Base-by-base conservation (phyloP, 1,284 basidiomycete species). In the Tilletia indica region DNA sequence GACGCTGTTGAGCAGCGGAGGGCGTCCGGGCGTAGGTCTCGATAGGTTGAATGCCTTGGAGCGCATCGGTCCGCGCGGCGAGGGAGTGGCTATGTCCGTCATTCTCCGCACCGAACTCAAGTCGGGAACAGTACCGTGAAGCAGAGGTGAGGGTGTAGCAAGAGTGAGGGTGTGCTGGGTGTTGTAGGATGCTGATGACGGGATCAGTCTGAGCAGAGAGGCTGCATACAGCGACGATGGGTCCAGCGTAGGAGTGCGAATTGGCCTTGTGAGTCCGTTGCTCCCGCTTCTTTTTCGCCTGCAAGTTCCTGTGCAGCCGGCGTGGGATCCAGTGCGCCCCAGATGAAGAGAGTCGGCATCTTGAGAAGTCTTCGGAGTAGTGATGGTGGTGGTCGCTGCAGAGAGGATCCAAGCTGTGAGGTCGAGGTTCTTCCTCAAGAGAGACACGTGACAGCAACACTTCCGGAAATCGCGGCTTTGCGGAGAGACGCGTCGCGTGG, bases 361-460 rank as follows among this genome's bases (percentile, higher is more conserved):
- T 34, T 48, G 6, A 14, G 9, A 45, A 8, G 9, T 45, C 9
- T 45, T 45, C 14, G 2, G 25, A 31, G 25, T 31, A 2, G 25
- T 31, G 25, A 31, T 31, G 25, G 25, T 31, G 25, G 25, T 31
- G 25, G 25, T 31, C 25, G 25, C 25, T 31, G 25, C 25, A 31
- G 25, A 31, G 25, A 31, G 25, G 25, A 31, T 45, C 42, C 42
- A 45, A 45, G 14, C 6, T 14, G 42, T 45, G 9, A 8, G 14
- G 42, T 45, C 42, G 14, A 9, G 9, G 9, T 45, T 45, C 14
- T 14, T 45, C 14, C 42, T 14, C 42, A 8, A 45, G 56, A 12
- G 25, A 31, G 34, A 25, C 56, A 58, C 56, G 56, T 58, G 56
- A 58, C 56, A 58, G 21, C 56, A 58, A 58, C 56, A 58, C 56